A percentile compares a stretch with the other conserved stretches of the same genome.
Conservation (phyloP, 108 stramenopile species). For the Thalassiosira profunda region DNA sequence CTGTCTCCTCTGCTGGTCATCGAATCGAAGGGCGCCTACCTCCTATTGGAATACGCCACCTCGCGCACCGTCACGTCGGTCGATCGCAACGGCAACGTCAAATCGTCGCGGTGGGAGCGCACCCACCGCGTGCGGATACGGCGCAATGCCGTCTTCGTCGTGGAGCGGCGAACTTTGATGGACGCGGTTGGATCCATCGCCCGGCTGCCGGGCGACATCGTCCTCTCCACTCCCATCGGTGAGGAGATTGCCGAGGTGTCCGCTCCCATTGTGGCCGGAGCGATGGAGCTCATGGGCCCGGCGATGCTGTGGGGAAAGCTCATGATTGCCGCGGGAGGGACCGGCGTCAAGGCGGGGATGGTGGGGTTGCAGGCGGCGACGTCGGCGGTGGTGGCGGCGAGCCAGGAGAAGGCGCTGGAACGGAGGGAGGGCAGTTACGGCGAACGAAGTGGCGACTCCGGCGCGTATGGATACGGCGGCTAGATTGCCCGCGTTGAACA, state of each 20-base stretch:
- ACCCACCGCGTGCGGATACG: constrained; percentile 64
- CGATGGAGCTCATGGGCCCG: constrained; percentile 67
- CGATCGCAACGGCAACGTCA: constrained; percentile 32
- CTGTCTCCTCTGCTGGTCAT: constrained; percentile 66
- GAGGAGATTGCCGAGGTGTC: constrained; percentile 47
- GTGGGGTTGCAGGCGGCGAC: constrained; percentile 73
- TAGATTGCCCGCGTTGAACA: no score
- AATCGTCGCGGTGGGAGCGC: constrained; percentile 40
- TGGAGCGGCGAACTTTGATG: constrained; percentile 81
- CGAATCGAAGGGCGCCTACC: constrained; percentile 53
- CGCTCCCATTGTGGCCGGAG: constrained; percentile 64
- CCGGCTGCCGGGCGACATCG: constrained; percentile 70
- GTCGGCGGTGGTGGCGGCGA: constrained; percentile 49
- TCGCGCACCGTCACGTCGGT: constrained; percentile 47
- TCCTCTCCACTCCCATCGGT: constrained; percentile 74
- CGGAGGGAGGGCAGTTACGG: constrained; percentile 13
- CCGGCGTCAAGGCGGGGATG: constrained; percentile 58
- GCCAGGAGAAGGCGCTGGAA: constrained; percentile 37
- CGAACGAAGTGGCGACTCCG: no score
- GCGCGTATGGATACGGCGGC: no score
- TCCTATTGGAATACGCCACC: constrained; percentile 60
- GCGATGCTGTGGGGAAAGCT: constrained; percentile 68
- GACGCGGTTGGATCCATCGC: constrained; percentile 74
- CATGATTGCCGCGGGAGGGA: constrained; percentile 71
- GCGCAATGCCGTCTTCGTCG: constrained; percentile 87